Percentiles rank a stretch among this genome's conserved stretches.
Evolutionary conservation across 306 rosid genomes (phyloP).

Genomic region (Mucuna pruriens): DNA sequence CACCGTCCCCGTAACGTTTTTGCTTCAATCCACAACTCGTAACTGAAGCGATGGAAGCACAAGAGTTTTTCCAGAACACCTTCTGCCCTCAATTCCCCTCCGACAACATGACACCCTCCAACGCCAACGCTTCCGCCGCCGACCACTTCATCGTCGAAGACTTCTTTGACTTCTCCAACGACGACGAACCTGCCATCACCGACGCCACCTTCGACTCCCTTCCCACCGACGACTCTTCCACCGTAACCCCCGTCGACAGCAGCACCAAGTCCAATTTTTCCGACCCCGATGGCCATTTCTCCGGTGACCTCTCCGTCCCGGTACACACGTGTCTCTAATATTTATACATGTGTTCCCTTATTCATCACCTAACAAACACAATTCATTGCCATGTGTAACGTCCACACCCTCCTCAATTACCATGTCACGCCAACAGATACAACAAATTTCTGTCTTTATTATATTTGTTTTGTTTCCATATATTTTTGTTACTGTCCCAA

Average conservation of each 20-base stretch:
- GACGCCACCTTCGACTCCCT: slow-evolving; percentile 43
- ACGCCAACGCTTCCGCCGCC: slow-evolving; percentile 22
- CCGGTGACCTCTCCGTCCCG: slow-evolving; percentile 83
- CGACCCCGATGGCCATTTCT: slow-evolving; percentile 50
- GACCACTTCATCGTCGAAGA: slow-evolving; percentile 85
- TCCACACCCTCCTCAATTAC: not conserved
- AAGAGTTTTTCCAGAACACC: slow-evolving; percentile 53
- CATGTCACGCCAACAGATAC: slow-evolving; percentile 11
- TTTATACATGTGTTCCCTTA: not conserved
- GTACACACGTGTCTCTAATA: slow-evolving; percentile 42
- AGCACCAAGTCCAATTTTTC: slow-evolving; percentile 56
- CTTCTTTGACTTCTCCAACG: slow-evolving; percentile 82
- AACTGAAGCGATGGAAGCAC: slow-evolving; percentile 62
- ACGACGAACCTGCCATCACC: not conserved
- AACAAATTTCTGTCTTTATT: slow-evolving; percentile 23
- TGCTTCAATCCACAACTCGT: slow-evolving; percentile 23
- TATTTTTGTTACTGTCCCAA: not conserved
- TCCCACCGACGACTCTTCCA: slow-evolving; percentile 62
- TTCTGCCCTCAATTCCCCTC: slow-evolving; percentile 56
- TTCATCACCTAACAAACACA: no score
- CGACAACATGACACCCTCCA: not conserved
- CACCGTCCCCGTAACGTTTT: slow-evolving; percentile 37
- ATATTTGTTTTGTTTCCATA: not conserved
- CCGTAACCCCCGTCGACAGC: slow-evolving; percentile 52
- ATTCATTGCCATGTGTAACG: not conserved